Evolutionary conservation across 805 yeast genomes (phyloP).

Genomic region (Metschnikowia cubensis): DNA sequence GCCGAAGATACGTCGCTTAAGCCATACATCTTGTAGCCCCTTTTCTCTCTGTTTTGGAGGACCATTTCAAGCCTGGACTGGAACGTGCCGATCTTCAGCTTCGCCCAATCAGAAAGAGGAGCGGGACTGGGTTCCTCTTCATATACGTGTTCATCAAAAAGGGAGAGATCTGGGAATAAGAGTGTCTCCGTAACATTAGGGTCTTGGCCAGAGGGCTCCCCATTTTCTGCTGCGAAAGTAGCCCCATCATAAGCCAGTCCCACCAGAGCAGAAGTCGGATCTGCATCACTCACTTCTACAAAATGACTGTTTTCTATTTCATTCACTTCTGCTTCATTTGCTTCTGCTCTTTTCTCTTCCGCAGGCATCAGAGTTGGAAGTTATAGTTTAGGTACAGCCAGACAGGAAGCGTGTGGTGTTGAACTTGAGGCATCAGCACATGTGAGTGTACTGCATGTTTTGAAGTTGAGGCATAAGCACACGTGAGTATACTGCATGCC

Average conservation of each 20-base stretch:
- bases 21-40: constrained; percentile 2
- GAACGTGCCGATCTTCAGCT: constrained; percentile 43
- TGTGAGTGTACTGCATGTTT: no score
- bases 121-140: constrained; percentile 4
- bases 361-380: no score
- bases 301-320: no score
- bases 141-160: constrained; percentile 15
- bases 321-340: no score
- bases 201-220: not conserved
- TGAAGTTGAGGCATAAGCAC: no score
- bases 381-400: not conserved
- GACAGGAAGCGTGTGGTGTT: not conserved
- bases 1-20: constrained; percentile 10
- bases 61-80: constrained; percentile 43
- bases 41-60: constrained; percentile 19
- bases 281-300: no score
- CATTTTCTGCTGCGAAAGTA: no score
- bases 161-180: constrained; percentile 23
- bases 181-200: constrained; percentile 4
- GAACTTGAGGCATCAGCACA: no score
- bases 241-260: no score
- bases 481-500: no score
- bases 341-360: no score
- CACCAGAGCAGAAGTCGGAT: no score
- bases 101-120: constrained; percentile 39